A percentile compares a stretch with the other conserved stretches of the same genome.
Conservation (phyloP, 352 stramenopile genomes). For the Phytophthora vignae region DNA sequence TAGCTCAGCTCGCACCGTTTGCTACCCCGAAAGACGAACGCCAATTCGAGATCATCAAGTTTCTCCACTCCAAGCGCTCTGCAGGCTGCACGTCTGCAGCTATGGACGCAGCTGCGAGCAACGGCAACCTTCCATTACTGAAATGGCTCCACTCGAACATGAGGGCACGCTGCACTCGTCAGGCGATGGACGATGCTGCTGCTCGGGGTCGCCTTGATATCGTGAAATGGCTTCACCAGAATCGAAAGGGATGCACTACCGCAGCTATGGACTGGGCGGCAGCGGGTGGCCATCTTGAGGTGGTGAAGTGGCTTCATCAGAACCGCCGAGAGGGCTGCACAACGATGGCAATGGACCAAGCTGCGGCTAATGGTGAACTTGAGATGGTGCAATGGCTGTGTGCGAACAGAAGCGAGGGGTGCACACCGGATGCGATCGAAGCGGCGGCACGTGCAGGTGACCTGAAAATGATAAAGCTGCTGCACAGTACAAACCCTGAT, state of each 20-base stretch:
- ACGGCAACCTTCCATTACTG: background rate
- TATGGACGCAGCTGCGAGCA: background rate
- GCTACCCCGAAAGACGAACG: background rate
- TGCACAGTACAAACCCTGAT: background rate
- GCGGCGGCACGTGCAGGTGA: conserved; percentile 1
- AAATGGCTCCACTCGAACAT: background rate
- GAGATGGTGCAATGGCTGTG: background rate
- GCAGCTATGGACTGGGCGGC: conserved; percentile 12
- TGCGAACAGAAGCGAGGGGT: background rate
- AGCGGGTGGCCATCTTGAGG: conserved; percentile 5
- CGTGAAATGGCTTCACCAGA: conserved; percentile 3
- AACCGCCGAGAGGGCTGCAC: no score
- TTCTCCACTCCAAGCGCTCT: conserved; percentile 4
- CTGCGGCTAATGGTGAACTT: background rate
- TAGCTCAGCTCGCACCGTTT: background rate
- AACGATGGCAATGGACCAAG: conserved; percentile 1
- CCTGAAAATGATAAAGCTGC: background rate
- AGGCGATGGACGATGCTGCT: background rate
- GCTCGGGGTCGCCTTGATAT: background rate
- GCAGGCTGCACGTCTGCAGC: conserved; percentile 9
- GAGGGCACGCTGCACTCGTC: background rate
- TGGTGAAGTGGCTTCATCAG: conserved; percentile 4
- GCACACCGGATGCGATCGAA: background rate
- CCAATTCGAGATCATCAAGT: background rate
- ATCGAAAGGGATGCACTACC: background rate